Evolutionary conservation across 2,329 filamentous ascomycete species (phyloP).

Genomic region (Colletotrichum scovillei): DNA sequence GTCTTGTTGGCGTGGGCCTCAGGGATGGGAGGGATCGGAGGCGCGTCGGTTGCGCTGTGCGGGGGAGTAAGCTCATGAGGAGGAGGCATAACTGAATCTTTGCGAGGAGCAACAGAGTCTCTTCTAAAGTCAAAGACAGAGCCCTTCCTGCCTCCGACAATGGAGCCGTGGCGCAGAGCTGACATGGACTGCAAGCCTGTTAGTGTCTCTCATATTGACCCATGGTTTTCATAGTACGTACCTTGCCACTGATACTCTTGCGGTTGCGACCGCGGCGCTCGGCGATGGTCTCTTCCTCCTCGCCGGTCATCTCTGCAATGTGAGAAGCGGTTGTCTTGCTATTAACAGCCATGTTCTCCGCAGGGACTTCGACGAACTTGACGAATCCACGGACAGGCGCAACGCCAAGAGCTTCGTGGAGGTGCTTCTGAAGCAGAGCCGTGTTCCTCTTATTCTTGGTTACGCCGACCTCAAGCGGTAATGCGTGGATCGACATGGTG

Average conservation of each 20-base stretch:
- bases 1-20: slow-evolving; percentile 6
- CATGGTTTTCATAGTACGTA: slow-evolving; percentile 28
- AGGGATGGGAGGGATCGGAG: slow-evolving; percentile 25
- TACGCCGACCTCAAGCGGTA: slow-evolving; percentile 76
- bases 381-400: slow-evolving; percentile 75
- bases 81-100: slow-evolving; percentile 9
- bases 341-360: slow-evolving; percentile 78
- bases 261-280: slow-evolving; percentile 39
- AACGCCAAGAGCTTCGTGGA: slow-evolving; percentile 78
- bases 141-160: slow-evolving; percentile 22
- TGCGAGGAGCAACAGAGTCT: slow-evolving; percentile 16
- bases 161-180: slow-evolving; percentile 29
- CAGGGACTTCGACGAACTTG: slow-evolving; percentile 75
- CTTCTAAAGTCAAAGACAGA: slow-evolving; percentile 33
- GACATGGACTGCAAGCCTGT: slow-evolving; percentile 17
- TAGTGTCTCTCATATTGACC: not conserved
- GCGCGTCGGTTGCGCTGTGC: slow-evolving; percentile 31
- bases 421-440: slow-evolving; percentile 78
- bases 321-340: slow-evolving; percentile 77
- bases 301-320: slow-evolving; percentile 65
- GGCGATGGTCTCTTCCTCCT: slow-evolving; percentile 38
- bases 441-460: slow-evolving; percentile 86
- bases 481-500: slow-evolving; percentile 77
- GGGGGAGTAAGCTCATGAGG: slow-evolving; percentile 29
- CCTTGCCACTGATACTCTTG: slow-evolving; percentile 51